These are phyloP conservation scores for Pestalotiopsis sp. DNA, from an alignment of 2,329 filamentous ascomycete genomes.

Conservation along the genomic window DNA sequence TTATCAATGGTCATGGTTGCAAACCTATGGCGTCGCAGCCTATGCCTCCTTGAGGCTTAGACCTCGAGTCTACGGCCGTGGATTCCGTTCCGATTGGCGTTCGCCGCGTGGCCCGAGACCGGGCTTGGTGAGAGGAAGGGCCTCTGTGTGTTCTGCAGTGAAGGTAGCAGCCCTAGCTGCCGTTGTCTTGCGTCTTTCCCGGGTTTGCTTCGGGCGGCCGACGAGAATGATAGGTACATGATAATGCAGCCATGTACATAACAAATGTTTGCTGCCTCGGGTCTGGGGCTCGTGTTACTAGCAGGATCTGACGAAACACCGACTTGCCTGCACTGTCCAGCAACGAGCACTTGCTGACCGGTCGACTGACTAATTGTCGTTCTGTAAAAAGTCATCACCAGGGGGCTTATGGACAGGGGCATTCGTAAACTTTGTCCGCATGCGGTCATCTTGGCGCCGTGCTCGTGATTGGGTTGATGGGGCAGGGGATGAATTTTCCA, in stretches of 20 bases:
- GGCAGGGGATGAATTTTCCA: not conserved
- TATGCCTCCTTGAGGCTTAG: conserved; percentile 2
- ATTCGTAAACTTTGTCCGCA: not conserved
- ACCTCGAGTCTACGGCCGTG: not conserved
- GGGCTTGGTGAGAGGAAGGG: not conserved
- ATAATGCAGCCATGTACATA: too few species aligned
- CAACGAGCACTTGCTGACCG: not conserved
- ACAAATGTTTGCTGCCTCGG: not conserved
- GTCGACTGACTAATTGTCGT: not conserved
- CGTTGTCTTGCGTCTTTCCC: not conserved
- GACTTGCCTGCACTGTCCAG: not conserved
- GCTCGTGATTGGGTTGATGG: not conserved
- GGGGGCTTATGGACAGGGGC: not conserved
- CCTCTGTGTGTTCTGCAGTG: not conserved
- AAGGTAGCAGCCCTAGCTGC: not conserved
- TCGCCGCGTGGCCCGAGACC: not conserved
- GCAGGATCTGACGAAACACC: not conserved
- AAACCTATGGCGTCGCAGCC: not conserved
- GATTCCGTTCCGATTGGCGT: conserved; percentile 5
- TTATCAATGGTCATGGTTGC: not conserved
- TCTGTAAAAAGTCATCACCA: not conserved
- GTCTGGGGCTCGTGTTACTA: not conserved
- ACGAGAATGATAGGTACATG: too few species aligned
- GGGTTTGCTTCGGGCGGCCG: not conserved
- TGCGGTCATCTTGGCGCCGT: not conserved